Conservation (phyloP, 2,329 filamentous ascomycete species). For the Fusarium domesticum region DNA sequence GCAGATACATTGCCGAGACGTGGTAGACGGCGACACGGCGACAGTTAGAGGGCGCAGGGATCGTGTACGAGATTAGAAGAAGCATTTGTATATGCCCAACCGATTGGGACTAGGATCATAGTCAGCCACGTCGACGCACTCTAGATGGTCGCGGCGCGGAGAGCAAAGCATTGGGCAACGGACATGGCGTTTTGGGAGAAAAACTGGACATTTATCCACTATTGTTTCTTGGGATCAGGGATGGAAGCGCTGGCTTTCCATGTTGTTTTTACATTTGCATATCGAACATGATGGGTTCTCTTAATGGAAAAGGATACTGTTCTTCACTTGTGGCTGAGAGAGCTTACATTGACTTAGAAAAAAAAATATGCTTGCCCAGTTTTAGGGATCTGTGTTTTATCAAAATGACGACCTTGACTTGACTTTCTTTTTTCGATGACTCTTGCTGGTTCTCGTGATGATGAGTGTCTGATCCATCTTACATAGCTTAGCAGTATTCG, state of each 20-base stretch:
- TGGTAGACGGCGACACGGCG: slow-evolving; percentile 44
- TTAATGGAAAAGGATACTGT: too few relatives aligned
- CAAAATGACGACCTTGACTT: too few relatives aligned
- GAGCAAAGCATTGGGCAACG: slow-evolving; percentile 18
- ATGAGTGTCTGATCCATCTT: too few relatives aligned
- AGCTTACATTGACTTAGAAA: too few relatives aligned
- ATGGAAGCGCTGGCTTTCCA: too few relatives aligned
- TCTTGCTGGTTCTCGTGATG: too few relatives aligned
- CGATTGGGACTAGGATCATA: slow-evolving; percentile 1
- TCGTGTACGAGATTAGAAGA: background rate
- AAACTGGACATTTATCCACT: background rate
- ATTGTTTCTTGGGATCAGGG: background rate
- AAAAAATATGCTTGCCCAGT: too few relatives aligned
- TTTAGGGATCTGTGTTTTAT: too few relatives aligned
- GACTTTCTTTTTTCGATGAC: too few relatives aligned
- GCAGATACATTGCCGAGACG: slow-evolving; percentile 90
- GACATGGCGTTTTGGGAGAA: background rate
- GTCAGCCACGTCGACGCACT: slow-evolving; percentile 17
- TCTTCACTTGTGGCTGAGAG: too few relatives aligned
- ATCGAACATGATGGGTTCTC: too few relatives aligned
- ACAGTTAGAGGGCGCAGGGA: background rate
- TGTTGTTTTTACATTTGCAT: background rate
- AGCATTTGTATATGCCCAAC: slow-evolving; percentile 5
- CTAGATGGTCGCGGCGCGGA: slow-evolving; percentile 23
- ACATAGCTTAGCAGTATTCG: too few relatives aligned